These are phyloP conservation scores for Dioscorea cayenensis DNA, from an alignment of 116 monocot genomes.

Conservation along the genomic window DNA sequence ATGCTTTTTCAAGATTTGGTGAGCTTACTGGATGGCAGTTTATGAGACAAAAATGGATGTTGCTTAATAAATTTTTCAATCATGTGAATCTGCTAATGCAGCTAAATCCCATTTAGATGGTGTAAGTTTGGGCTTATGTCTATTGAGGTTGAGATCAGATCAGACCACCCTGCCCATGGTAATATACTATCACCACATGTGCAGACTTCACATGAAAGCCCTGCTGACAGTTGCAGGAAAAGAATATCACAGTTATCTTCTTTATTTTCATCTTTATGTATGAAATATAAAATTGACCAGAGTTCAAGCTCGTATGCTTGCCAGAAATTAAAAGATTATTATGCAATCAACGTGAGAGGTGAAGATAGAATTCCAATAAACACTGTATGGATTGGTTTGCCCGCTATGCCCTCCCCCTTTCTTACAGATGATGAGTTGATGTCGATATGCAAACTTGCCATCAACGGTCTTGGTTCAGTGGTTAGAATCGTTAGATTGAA, in stretches of 20 bases:
- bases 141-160: constrained; percentile 40
- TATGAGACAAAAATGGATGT: constrained; percentile 27
- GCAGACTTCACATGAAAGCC: constrained; percentile 10
- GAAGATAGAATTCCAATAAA: constrained; percentile 17
- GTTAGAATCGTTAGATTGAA: constrained; percentile 11
- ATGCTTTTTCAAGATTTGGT: constrained; percentile 49
- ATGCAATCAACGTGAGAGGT: constrained; percentile 5
- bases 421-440: constrained; percentile 27
- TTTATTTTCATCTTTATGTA: constrained; percentile 22
- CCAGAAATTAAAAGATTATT: constrained; percentile 10
- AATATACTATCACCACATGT: constrained; percentile 17
- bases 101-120: constrained; percentile 51
- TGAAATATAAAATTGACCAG: constrained; percentile 23
- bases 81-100: constrained; percentile 31
- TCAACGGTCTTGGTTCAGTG: constrained; percentile 20
- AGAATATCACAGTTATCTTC: constrained; percentile 21
- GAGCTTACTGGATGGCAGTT: constrained; percentile 45
- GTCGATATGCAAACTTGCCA: constrained; percentile 25
- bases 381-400: constrained; percentile 26
- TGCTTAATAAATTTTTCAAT: constrained; percentile 48
- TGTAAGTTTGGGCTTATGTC: constrained; percentile 33
- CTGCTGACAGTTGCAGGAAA: constrained; percentile 9
- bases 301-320: constrained; percentile 1
- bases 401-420: constrained; percentile 10
- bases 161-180: constrained; percentile 10